phyloP scores from a whole-genome alignment of 2,329 filamentous ascomycete species.

The Xylariaceae sp. region DNA sequence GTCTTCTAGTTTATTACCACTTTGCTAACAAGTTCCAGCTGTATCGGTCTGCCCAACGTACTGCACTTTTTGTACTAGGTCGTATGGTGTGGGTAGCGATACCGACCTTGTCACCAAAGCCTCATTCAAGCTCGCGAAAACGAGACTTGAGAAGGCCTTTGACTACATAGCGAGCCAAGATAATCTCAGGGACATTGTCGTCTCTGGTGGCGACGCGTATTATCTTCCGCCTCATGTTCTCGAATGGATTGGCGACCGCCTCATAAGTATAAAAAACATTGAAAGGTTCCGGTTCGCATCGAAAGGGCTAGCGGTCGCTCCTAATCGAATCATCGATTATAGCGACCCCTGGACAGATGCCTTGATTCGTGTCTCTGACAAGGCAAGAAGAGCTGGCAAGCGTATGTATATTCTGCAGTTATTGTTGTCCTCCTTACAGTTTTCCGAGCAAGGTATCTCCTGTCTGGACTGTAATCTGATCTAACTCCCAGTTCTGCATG shows the following conservation, averaged over 20 bases:
- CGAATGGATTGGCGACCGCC: conserved; percentile 57
- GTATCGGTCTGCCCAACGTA: conserved; percentile 67
- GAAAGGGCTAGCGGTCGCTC: conserved; percentile 66
- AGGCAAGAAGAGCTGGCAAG: conserved; percentile 60
- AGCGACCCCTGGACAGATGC: conserved; percentile 59
- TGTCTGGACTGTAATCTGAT: no score
- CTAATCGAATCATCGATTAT: conserved; percentile 59
- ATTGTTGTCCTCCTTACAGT: not conserved
- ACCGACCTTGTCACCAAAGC: conserved; percentile 57
- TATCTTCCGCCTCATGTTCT: conserved; percentile 61
- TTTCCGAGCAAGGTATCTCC: no score
- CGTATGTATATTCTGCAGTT: conserved; percentile 45
- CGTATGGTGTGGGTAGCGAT: conserved; percentile 61
- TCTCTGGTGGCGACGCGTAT: conserved; percentile 68
- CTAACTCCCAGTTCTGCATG: not conserved
- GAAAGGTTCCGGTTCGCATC: conserved; percentile 65
- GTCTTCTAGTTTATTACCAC: not conserved
- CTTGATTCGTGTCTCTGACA: conserved; percentile 56
- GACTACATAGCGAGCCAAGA: conserved; percentile 59
- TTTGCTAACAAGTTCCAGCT: conserved; percentile 47
- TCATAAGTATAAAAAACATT: conserved; percentile 63
- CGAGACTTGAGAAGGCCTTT: conserved; percentile 62
- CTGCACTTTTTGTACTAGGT: conserved; percentile 67
- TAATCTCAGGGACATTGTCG: conserved; percentile 61
- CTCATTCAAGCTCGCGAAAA: conserved; percentile 45